Base-by-base conservation (phyloP, 2,329 filamentous ascomycete species). In the Pseudogymnoascus destructans region DNA sequence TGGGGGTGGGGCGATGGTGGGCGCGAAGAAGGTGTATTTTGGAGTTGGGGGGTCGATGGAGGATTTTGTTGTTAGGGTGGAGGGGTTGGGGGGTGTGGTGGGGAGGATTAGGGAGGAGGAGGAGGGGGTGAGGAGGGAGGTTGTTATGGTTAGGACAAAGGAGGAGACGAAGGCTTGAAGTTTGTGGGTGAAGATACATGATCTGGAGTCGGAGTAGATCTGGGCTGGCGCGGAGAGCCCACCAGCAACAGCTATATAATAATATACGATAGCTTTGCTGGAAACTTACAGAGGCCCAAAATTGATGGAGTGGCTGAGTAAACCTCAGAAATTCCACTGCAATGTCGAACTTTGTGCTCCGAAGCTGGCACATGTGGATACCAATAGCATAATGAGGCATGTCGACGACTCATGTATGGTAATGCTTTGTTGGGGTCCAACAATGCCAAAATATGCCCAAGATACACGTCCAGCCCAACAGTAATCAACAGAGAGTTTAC, bases 1-100 rank as follows among this genome's bases (percentile, higher is more conserved):
- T 55, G 67, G 67, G 3, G 73, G 75, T 33, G 63, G 40, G 55
- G 82, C 85, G 1, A 73, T 89, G 17, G 78, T 92, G 4, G 87
- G 80, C 2, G 88, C 88, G 1, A 93, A 93, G 73, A 80, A 81
- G 63, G 77, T 91, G 9, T 93, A 93, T 70, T 93, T 93, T 71
- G 88, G 88, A 2, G 88, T 93, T 4, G 88, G 88, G 0, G 88
- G 88, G 0, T 90, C 87, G 17, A 77, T 93, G 19, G 85, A 89
- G 68, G 87, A 87, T 63, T 89, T 93, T 64, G 73, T 84, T 54
- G 71, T 75, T 56, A 74, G 72, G 62, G 77, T 81, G 40, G 72
- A 72, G 58, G 71, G 68, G 0, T 74, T 74, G 35, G 81, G 80
- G 2, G 75, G 72, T 9, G 62, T 64, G 2, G 76, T 85, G 33